Evolutionary conservation across 768 basidiomycete species (phyloP).

Genomic region (Flagelloscypha sp.): DNA sequence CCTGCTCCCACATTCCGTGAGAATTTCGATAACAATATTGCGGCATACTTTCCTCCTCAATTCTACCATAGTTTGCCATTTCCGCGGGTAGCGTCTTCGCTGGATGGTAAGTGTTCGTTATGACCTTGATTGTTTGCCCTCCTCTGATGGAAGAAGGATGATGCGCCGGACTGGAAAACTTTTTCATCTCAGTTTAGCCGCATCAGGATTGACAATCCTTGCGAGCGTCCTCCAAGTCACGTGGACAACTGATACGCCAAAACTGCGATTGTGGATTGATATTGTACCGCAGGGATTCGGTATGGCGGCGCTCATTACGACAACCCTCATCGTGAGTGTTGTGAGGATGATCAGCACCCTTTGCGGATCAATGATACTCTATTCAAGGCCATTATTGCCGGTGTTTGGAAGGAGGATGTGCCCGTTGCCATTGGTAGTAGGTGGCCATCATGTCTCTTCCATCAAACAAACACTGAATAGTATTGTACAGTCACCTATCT

Average conservation of each 20-base stretch:
- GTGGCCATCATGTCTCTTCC: conserved; percentile 16
- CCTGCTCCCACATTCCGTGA: conserved; percentile 58
- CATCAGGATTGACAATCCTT: conserved; percentile 32
- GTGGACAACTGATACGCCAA: conserved; percentile 38
- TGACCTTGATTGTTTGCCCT: no score
- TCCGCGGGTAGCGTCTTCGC: conserved; percentile 57
- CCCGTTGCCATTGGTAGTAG: conserved; percentile 63
- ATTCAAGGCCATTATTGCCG: conserved; percentile 55
- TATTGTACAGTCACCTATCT: conserved; percentile 51
- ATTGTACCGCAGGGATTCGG: conserved; percentile 48
- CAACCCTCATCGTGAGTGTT: conserved; percentile 44
- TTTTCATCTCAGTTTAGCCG: conserved; percentile 39
- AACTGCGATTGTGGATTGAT: conserved; percentile 38
- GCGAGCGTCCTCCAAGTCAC: conserved; percentile 31
- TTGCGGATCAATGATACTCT: conserved; percentile 6
- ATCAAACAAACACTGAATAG: background rate
- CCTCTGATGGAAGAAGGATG: conserved; percentile 28
- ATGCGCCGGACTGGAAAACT: conserved; percentile 58
- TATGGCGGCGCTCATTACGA: conserved; percentile 45
- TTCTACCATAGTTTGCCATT: conserved; percentile 38
- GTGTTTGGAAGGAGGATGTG: conserved; percentile 47
- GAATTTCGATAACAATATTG: no score
- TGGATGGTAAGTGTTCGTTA: conserved; percentile 49
- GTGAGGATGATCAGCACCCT: no score
- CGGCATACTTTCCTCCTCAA: no score